Evolutionary conservation across 306 rosid genomes (phyloP).

Genomic region (Ochetophila trinervis): DNA sequence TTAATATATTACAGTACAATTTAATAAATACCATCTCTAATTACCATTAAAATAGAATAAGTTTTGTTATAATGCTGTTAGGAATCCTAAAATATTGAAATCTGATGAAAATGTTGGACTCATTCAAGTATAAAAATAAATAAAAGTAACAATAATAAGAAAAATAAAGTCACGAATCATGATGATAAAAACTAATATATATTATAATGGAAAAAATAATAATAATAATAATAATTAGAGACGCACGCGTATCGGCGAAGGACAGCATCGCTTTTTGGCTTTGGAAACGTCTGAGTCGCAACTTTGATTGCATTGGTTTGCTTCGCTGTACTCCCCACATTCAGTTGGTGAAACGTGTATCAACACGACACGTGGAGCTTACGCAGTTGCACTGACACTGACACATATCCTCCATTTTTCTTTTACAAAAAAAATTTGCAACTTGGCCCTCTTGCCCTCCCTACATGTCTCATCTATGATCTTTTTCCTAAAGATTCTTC

Average conservation of each 20-base stretch:
- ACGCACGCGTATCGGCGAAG: conserved; percentile 30
- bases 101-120: too few species aligned
- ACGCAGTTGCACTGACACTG: not conserved
- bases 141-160: too few species aligned
- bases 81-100: not conserved
- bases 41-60: too few species aligned
- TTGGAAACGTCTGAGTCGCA: conserved; percentile 5
- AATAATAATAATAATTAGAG: conserved; percentile 13
- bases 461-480: conserved; percentile 7
- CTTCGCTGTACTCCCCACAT: conserved; percentile 12
- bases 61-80: not conserved
- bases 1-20: too few species aligned
- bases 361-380: conserved; percentile 23
- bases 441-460: conserved; percentile 32
- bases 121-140: too few species aligned
- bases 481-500: not conserved
- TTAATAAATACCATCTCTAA: too few species aligned
- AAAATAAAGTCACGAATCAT: too few species aligned
- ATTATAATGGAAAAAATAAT: too few species aligned
- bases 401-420: not conserved
- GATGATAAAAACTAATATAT: too few species aligned
- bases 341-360: conserved; percentile 1
- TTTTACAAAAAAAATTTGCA: conserved; percentile 2
- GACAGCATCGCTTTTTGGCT: not conserved
- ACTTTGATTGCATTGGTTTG: conserved; percentile 20